phyloP scores from a whole-genome alignment of 2,329 filamentous ascomycete species.

The Cercospora sesami region DNA sequence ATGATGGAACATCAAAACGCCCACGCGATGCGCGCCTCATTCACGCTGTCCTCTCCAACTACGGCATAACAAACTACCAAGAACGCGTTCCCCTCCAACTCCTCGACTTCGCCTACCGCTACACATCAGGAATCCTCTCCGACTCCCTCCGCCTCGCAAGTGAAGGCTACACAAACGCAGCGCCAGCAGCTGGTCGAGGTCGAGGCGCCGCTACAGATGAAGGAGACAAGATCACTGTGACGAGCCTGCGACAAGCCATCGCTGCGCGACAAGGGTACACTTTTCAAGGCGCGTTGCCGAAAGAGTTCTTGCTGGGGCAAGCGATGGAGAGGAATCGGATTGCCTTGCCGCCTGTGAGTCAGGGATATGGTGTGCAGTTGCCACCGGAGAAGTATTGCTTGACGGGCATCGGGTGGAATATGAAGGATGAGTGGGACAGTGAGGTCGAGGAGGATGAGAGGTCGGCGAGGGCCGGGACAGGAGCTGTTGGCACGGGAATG shows the following conservation, averaged over 20 bases:
- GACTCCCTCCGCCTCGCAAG: constrained; percentile 69
- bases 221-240: constrained; percentile 58
- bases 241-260: constrained; percentile 72
- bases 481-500: constrained; percentile 44
- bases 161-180: constrained; percentile 61
- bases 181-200: constrained; percentile 27
- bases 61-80: constrained; percentile 78
- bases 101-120: constrained; percentile 83
- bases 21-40: constrained; percentile 78
- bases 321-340: constrained; percentile 69
- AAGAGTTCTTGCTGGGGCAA: constrained; percentile 76
- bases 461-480: constrained; percentile 47
- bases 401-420: constrained; percentile 57
- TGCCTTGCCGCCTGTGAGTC: constrained; percentile 58
- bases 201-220: constrained; percentile 43
- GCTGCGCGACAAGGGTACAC: constrained; percentile 67
- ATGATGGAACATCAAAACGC: constrained; percentile 49
- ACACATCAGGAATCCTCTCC: constrained; percentile 69
- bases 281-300: constrained; percentile 64
- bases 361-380: constrained; percentile 59
- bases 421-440: constrained; percentile 60
- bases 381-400: constrained; percentile 64
- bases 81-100: constrained; percentile 78
- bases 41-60: constrained; percentile 74
- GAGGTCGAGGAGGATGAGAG: constrained; percentile 48